Conservation (phyloP, 1,284 basidiomycete species). For the Malassezia arunalokei region DNA sequence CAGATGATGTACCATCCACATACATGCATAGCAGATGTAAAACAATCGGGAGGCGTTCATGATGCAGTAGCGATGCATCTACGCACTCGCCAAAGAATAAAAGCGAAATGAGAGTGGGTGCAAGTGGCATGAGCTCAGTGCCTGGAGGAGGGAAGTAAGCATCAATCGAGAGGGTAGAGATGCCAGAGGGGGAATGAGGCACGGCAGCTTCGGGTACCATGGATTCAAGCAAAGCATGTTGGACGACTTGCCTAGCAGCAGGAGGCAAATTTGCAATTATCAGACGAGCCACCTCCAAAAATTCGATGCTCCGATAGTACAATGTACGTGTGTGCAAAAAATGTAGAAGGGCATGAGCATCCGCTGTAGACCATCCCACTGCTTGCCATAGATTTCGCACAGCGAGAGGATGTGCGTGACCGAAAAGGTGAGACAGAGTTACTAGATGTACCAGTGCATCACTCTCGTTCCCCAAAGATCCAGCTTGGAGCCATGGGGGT, state of each 20-base stretch:
- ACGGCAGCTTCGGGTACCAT: background rate
- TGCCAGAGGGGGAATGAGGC: background rate
- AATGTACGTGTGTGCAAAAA: constrained; percentile 7
- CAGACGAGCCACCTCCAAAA: constrained; percentile 2
- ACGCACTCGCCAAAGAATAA: constrained; percentile 11
- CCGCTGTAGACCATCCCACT: background rate
- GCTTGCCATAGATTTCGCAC: constrained; percentile 60
- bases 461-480: background rate
- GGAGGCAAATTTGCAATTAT: constrained; percentile 1
- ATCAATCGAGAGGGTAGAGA: background rate
- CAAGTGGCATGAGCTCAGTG: background rate
- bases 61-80: background rate
- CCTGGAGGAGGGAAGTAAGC: background rate
- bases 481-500: constrained; percentile 2
- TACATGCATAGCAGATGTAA: constrained; percentile 73
- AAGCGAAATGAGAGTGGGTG: constrained; percentile 1
- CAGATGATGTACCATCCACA: constrained; percentile 58
- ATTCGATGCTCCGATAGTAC: background rate
- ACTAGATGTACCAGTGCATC: background rate
- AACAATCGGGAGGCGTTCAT: constrained; percentile 55
- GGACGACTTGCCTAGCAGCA: background rate
- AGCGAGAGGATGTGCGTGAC: constrained; percentile 64
- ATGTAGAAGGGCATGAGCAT: background rate
- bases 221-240: background rate
- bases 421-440: constrained; percentile 65